These are phyloP conservation scores for Camellia oleifera DNA, from an alignment of 179 eudicot species.

Conservation along the genomic window DNA sequence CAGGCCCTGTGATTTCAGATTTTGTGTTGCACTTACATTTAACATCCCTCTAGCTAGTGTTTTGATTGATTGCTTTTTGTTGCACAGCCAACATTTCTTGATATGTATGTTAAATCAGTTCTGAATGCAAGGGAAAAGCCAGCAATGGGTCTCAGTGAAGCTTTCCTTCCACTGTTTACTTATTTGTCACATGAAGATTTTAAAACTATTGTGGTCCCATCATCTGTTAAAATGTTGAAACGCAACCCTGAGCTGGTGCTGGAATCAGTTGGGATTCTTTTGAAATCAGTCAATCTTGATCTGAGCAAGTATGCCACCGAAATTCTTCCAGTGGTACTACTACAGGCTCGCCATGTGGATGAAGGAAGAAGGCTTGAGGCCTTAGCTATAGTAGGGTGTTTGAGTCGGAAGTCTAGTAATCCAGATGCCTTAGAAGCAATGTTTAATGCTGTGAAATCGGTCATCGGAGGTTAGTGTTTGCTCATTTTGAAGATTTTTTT, in stretches of 20 bases:
- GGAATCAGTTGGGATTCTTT: slow-evolving; percentile 72
- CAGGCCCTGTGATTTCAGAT: neutral
- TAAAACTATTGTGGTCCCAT: slow-evolving; percentile 63
- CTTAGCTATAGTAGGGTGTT: slow-evolving; percentile 62
- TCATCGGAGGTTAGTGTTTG: slow-evolving; percentile 70
- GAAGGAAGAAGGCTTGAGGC: slow-evolving; percentile 82
- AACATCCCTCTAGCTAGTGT: neutral
- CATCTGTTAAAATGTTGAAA: slow-evolving; percentile 92
- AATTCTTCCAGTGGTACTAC: slow-evolving; percentile 63
- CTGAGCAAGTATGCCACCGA: slow-evolving; percentile 84
- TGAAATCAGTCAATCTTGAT: slow-evolving; percentile 73
- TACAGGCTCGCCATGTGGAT: slow-evolving; percentile 94
- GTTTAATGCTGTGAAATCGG: slow-evolving; percentile 66
- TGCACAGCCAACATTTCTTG: slow-evolving; percentile 74
- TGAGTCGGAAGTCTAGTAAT: slow-evolving; percentile 86
- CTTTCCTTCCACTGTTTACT: slow-evolving; percentile 69
- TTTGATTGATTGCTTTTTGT: slow-evolving; percentile 17
- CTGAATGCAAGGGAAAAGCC: slow-evolving; percentile 85
- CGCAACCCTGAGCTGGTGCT: slow-evolving; percentile 94
- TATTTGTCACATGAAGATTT: slow-evolving; percentile 84
- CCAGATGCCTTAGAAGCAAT: slow-evolving; percentile 82
- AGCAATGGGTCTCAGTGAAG: slow-evolving; percentile 64
- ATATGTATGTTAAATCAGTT: slow-evolving; percentile 73
- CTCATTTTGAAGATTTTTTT: neutral
- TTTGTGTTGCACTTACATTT: slow-evolving; percentile 4